phyloP scores from a whole-genome alignment of 1,284 basidiomycete species.

The Apiotrichum veenhuisii region DNA sequence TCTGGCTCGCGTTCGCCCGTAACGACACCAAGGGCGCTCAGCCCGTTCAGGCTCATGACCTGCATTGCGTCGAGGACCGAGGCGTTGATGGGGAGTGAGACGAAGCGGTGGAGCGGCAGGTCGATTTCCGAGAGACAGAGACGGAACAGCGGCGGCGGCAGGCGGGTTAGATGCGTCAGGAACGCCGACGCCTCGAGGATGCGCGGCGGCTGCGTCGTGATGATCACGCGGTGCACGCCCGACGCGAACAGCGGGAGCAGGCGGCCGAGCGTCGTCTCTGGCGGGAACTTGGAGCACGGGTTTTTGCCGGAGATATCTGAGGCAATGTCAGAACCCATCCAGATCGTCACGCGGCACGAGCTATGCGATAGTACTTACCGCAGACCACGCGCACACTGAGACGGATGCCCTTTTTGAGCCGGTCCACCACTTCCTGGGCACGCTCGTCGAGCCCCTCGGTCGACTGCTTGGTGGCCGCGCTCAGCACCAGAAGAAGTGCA shows the following conservation, averaged over 20 bases:
- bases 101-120: constrained; percentile 31
- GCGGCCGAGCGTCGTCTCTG: constrained; percentile 23
- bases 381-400: constrained; percentile 28
- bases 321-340: background rate
- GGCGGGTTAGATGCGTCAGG: constrained; percentile 27
- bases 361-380: constrained; percentile 21
- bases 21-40: constrained; percentile 34
- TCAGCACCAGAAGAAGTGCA: constrained; percentile 34
- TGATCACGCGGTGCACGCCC: constrained; percentile 35
- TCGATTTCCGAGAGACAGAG: constrained; percentile 20
- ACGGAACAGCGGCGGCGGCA: constrained; percentile 25
- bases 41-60: constrained; percentile 33
- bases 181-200: constrained; percentile 28
- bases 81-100: constrained; percentile 30
- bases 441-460: constrained; percentile 18
- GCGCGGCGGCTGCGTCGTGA: constrained; percentile 15
- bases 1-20: constrained; percentile 16
- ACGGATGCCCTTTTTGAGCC: constrained; percentile 21
- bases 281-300: constrained; percentile 26
- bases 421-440: constrained; percentile 17
- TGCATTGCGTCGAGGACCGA: constrained; percentile 43
- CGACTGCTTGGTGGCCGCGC: constrained; percentile 19
- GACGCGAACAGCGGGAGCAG: constrained; percentile 35
- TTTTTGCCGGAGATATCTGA: constrained; percentile 40
- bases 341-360: too few species aligned